Conservation (phyloP, 169 alveolate species). For the Plasmodium vinckei region DNA sequence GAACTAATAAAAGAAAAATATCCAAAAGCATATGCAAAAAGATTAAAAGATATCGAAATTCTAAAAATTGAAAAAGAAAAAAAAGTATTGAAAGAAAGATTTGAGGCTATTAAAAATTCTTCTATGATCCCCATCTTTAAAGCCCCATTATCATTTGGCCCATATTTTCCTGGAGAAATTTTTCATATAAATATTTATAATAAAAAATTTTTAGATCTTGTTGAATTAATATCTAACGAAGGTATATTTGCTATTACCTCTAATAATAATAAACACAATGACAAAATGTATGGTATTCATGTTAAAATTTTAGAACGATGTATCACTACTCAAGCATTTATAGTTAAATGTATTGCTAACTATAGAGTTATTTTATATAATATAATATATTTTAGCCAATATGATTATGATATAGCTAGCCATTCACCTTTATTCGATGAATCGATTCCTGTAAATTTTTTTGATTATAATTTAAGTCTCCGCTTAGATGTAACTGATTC, state of each 20-base stretch:
- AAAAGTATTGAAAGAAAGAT: constrained; percentile 43
- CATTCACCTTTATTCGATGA: constrained; percentile 68
- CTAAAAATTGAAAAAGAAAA: constrained; percentile 42
- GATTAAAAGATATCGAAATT: constrained; percentile 59
- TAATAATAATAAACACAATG: constrained; percentile 19
- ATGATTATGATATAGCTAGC: constrained; percentile 40
- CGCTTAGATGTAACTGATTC: too few relatives aligned
- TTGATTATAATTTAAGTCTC: constrained; percentile 1
- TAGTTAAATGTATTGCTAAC: constrained; percentile 43
- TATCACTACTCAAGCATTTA: constrained; percentile 23
- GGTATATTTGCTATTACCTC: constrained; percentile 63
- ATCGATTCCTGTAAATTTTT: constrained; percentile 2
- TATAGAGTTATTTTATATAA: constrained; percentile 53
- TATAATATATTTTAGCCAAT: constrained; percentile 27
- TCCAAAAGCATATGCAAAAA: constrained; percentile 56
- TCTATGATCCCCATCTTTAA: constrained; percentile 60
- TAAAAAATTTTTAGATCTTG: constrained; percentile 35
- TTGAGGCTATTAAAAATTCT: constrained; percentile 55
- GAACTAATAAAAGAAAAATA: constrained; percentile 76
- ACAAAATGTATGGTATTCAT: constrained; percentile 55
- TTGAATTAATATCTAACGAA: constrained; percentile 57
- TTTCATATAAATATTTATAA: constrained; percentile 38
- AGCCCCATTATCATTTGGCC: constrained; percentile 41
- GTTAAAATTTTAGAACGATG: constrained; percentile 34
- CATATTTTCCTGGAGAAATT: constrained; percentile 63